Conservation (phyloP, 306 rosid genomes). For the Medicago lupulina region DNA sequence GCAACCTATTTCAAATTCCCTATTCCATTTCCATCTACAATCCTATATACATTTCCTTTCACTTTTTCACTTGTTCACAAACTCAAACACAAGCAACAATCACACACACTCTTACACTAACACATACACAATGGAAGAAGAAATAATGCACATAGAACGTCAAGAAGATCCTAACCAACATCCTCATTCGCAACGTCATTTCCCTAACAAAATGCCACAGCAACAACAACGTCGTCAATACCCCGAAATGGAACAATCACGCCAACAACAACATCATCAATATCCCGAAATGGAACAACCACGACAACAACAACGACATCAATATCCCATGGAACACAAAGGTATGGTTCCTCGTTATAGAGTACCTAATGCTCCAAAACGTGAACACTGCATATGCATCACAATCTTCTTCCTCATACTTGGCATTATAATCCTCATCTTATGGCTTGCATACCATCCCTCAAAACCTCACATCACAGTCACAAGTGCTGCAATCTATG, state of each 20-base stretch:
- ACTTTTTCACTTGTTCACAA: constrained; percentile 34
- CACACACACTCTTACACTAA: constrained; percentile 14
- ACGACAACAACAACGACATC: background rate
- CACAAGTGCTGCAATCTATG: constrained; percentile 64
- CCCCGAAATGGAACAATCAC: background rate
- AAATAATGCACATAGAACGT: background rate
- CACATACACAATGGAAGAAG: constrained; percentile 46
- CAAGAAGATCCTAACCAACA: constrained; percentile 36
- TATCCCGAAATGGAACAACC: background rate
- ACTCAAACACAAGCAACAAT: constrained; percentile 3
- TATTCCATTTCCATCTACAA: constrained; percentile 35
- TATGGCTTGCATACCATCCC: constrained; percentile 90
- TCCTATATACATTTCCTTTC: constrained; percentile 40
- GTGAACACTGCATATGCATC: constrained; percentile 60
- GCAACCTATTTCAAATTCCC: constrained; percentile 33
- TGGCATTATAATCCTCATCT: constrained; percentile 58
- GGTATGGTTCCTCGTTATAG: background rate
- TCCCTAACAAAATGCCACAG: constrained; percentile 19
- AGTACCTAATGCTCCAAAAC: constrained; percentile 28
- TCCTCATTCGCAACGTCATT: background rate
- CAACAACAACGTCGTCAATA: background rate
- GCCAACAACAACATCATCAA: background rate
- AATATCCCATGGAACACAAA: constrained; percentile 6
- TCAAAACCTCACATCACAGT: constrained; percentile 67
- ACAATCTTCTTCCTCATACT: constrained; percentile 61